A percentile compares a stretch with the other conserved stretches of the same genome.
phyloP scores from a whole-genome alignment of 2,329 filamentous ascomycete genomes.

The Huntiella moniliformis region DNA sequence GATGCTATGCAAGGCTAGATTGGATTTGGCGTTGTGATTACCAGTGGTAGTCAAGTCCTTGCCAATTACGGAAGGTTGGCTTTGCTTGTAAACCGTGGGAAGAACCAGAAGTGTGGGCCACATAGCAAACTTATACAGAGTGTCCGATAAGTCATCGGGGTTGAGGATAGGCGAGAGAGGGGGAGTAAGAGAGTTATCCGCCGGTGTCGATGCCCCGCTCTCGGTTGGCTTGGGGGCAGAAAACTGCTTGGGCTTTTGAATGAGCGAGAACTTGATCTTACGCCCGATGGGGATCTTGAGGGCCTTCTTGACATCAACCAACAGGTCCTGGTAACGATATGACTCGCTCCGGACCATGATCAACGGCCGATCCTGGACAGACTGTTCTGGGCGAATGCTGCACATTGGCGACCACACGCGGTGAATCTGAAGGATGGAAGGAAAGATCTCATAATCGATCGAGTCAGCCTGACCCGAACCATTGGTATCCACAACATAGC shows the following conservation, averaged over 20 bases:
- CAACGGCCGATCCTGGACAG: slow-evolving; percentile 39
- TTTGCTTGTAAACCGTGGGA: slow-evolving; percentile 10
- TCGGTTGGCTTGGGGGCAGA: background rate
- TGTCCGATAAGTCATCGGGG: slow-evolving; percentile 23
- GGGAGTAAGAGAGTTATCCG: slow-evolving; percentile 20
- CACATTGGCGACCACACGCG: slow-evolving; percentile 49
- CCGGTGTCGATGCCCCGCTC: background rate
- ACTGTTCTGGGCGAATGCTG: slow-evolving; percentile 36
- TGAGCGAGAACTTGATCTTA: slow-evolving; percentile 61
- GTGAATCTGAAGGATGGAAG: slow-evolving; percentile 68
- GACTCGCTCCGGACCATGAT: slow-evolving; percentile 56
- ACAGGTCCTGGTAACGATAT: slow-evolving; percentile 52
- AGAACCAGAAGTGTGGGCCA: slow-evolving; percentile 9
- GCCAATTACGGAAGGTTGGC: slow-evolving; percentile 12
- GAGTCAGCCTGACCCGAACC: slow-evolving; percentile 25
- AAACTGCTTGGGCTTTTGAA: slow-evolving; percentile 27
- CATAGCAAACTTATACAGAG: slow-evolving; percentile 12
- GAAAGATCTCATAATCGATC: slow-evolving; percentile 68
- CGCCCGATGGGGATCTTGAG: slow-evolving; percentile 47
- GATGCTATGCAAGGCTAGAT: slow-evolving; percentile 47
- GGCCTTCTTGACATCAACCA: slow-evolving; percentile 52
- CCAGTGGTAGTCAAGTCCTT: slow-evolving; percentile 50
- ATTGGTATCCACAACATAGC: slow-evolving; percentile 61
- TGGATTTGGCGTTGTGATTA: slow-evolving; percentile 60
- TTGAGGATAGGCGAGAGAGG: slow-evolving; percentile 23